These are phyloP conservation scores for Pterulicium gracile DNA, from an alignment of 1,284 basidiomycete genomes.

Conservation along the genomic window DNA sequence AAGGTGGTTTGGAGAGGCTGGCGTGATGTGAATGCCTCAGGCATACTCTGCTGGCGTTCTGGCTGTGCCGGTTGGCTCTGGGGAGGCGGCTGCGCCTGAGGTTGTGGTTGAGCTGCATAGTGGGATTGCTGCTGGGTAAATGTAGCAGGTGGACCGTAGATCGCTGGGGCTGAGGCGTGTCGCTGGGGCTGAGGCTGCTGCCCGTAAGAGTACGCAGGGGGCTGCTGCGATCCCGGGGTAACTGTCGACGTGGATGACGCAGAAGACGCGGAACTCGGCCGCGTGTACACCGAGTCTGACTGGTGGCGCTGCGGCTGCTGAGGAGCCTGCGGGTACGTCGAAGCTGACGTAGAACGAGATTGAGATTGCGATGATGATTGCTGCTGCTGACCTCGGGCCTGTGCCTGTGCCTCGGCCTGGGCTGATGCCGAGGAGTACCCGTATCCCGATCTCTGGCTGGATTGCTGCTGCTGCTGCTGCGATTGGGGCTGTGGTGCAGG, in stretches of 20 bases:
- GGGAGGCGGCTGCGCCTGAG: conserved; percentile 7
- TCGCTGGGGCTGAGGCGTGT: background rate
- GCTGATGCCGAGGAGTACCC: background rate
- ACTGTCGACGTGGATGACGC: background rate
- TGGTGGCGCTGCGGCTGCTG: background rate
- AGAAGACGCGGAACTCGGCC: too few species aligned
- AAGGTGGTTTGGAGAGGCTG: conserved; percentile 53
- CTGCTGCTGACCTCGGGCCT: background rate
- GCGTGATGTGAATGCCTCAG: conserved; percentile 32
- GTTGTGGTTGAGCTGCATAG: conserved; percentile 3
- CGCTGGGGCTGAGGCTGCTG: background rate
- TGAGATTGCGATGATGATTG: background rate
- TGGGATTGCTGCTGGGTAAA: background rate
- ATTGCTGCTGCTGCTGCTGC: background rate
- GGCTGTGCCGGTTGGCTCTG: conserved; percentile 7
- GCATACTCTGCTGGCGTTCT: conserved; percentile 13
- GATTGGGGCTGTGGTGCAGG: too few species aligned
- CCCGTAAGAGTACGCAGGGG: too few species aligned
- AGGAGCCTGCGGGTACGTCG: background rate
- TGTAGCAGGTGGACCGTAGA: background rate
- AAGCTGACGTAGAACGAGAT: background rate
- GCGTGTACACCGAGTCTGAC: background rate
- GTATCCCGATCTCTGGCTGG: background rate
- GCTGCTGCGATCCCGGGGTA: too few species aligned
- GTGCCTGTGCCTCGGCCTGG: background rate